Base-by-base conservation (phyloP, 345 rosid genomes). In the Cardiospermum halicacabum region DNA sequence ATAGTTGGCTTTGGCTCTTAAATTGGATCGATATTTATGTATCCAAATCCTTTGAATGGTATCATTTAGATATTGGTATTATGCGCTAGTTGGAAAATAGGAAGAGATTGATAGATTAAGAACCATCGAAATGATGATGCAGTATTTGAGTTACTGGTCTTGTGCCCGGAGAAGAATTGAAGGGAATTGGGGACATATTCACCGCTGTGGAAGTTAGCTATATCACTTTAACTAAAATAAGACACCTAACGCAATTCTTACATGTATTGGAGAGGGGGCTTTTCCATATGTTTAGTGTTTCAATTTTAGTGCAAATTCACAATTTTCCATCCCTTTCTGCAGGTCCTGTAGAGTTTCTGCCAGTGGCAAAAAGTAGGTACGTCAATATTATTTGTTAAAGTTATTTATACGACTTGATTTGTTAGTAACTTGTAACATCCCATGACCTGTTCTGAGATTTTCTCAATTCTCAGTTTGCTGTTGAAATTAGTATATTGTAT, bases 291-390 rank as follows among this genome's bases (percentile, higher is more conserved):
- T 42, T 37, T 4, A 25, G 21, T 22, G 26, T 54, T 19, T 27
- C 11, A 2, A 5, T 42, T 55, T 19, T 26, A 6, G 40, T 54
- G 53, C 60, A 27, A 27, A 18, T 53, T 65, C 60, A 40, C 53
- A 65, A 54, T 31, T 34, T 66, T 57, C 56, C 48, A 11, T 66
- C 53, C 62, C 25, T 56, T 66, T 48, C 70, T 54, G 69, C 69
- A 65, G 69, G 69, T 65, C 9, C 3, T 40, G 60, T 53, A 54
- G 53, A 27, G 27, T 31, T 47, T 55, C 69, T 65, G 69, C 69
- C 51, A 27, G 53, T 54, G 60, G 60, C 69, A 54, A 65, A 58
- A 9, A 18, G 42, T 65, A 65, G 69, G 69, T 65, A 54, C 39
- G 60, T 55, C 28, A 53, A 65, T 39, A 53, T 53, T 65, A 25